Evolutionary conservation across 139 green algal genomes (phyloP).

Genomic region (Chlorella sp.): DNA sequence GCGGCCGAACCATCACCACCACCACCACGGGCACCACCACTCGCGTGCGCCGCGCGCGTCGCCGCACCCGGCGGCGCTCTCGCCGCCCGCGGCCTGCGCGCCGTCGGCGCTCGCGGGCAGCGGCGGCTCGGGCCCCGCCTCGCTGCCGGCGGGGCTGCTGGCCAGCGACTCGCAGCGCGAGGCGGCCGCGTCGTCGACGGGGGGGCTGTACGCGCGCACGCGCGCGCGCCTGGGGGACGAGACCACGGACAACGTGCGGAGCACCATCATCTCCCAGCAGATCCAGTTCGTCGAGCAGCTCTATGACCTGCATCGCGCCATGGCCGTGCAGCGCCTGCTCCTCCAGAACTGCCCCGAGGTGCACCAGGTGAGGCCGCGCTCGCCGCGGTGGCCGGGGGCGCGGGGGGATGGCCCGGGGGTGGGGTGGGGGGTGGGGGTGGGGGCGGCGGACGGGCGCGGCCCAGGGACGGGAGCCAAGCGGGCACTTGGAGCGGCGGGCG

Average conservation of each 20-base stretch:
- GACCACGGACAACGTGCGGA: constrained; percentile 8
- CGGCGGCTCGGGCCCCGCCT: neutral
- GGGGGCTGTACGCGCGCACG: constrained; percentile 7
- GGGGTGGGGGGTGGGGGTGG: neutral
- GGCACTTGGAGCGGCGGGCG: too few species aligned
- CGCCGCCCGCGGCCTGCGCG: neutral
- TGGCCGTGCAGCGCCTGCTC: constrained; percentile 39
- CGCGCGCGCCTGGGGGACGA: constrained; percentile 21
- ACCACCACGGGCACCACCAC: neutral
- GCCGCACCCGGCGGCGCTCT: neutral
- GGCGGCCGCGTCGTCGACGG: neutral
- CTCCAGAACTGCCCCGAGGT: constrained; percentile 34
- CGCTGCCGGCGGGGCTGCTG: neutral
- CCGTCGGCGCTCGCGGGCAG: neutral
- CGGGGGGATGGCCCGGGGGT: neutral
- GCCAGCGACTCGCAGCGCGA: neutral
- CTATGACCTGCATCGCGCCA: constrained; percentile 42
- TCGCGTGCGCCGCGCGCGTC: too few species aligned
- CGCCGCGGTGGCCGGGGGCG: neutral
- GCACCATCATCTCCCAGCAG: constrained; percentile 36
- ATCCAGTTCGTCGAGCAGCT: constrained; percentile 37
- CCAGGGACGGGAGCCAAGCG: too few species aligned
- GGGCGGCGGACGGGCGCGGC: too few species aligned
- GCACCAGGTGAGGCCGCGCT: constrained; percentile 7
- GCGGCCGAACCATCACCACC: neutral